phyloP scores from a whole-genome alignment of 352 stramenopile species.

The Elongisporangium anandrum region DNA sequence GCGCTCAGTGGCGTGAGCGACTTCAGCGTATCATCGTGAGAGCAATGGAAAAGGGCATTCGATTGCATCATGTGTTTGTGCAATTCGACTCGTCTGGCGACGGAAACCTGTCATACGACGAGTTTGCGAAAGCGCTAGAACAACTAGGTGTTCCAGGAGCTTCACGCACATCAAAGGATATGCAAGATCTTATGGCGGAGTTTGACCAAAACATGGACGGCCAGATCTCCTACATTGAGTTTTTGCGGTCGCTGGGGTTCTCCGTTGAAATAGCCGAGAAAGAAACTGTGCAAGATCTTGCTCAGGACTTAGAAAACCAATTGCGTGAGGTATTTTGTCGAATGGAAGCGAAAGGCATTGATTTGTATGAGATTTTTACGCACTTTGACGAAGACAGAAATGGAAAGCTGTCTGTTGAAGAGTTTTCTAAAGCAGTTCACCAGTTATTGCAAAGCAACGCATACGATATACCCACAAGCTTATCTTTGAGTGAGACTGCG shows the following conservation, averaged over 20 bases:
- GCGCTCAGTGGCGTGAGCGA: conserved; percentile 31
- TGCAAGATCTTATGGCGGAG: conserved; percentile 37
- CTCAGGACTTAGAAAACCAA: conserved; percentile 37
- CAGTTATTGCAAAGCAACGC: conserved; percentile 30
- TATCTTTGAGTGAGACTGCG: conserved; percentile 31
- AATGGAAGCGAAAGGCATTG: conserved; percentile 39
- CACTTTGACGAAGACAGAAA: conserved; percentile 69
- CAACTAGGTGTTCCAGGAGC: conserved; percentile 37
- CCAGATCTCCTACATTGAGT: conserved; percentile 75
- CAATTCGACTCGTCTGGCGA: conserved; percentile 59
- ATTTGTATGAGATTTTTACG: conserved; percentile 55
- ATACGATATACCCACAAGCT: conserved; percentile 11
- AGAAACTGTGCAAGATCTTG: conserved; percentile 34
- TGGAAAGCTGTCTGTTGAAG: conserved; percentile 43
- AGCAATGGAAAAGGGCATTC: conserved; percentile 51
- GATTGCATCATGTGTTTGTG: conserved; percentile 58
- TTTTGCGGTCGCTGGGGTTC: conserved; percentile 56
- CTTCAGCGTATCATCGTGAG: conserved; percentile 46
- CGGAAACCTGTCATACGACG: conserved; percentile 46
- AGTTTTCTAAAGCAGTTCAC: conserved; percentile 49
- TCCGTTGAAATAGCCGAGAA: conserved; percentile 35
- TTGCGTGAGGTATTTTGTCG: conserved; percentile 46
- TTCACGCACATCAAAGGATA: conserved; percentile 3
- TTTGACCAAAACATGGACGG: conserved; percentile 63
- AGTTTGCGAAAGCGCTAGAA: conserved; percentile 46